Evolutionary conservation across 257 asterid genomes (phyloP).

Genomic region (Fraxinus quadrangulata): DNA sequence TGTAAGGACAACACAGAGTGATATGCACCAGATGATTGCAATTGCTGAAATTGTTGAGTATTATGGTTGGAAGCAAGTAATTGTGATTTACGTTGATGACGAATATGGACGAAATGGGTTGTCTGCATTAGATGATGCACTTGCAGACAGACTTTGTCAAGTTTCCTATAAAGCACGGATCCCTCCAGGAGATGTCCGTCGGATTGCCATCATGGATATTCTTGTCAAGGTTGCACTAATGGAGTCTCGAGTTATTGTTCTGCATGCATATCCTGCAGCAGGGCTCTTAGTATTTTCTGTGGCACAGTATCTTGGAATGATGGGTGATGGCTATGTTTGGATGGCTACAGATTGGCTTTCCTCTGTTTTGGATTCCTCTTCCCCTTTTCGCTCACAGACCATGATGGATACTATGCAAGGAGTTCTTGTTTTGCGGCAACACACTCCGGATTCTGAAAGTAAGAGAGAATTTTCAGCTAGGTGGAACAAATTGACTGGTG

Average conservation of each 20-base stretch:
- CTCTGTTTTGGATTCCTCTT: slow-evolving; percentile 44
- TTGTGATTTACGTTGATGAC: slow-evolving; percentile 44
- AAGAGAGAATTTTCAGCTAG: slow-evolving; percentile 54
- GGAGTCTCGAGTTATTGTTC: slow-evolving; percentile 51
- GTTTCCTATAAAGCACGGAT: slow-evolving; percentile 48
- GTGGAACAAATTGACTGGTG: slow-evolving; percentile 60
- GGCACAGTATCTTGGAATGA: slow-evolving; percentile 53
- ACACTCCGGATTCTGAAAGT: slow-evolving; percentile 43
- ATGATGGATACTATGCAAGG: slow-evolving; percentile 47
- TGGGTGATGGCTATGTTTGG: slow-evolving; percentile 56
- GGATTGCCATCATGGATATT: slow-evolving; percentile 43
- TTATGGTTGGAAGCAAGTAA: slow-evolving; percentile 49
- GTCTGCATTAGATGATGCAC: slow-evolving; percentile 49
- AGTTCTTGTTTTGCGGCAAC: slow-evolving; percentile 45
- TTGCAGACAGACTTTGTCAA: slow-evolving; percentile 40
- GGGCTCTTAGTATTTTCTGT: slow-evolving; percentile 48
- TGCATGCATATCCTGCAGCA: slow-evolving; percentile 38
- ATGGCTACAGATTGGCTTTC: slow-evolving; percentile 59
- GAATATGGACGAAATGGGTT: slow-evolving; percentile 53
- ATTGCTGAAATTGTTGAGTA: slow-evolving; percentile 41
- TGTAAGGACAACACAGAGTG: slow-evolving; percentile 49
- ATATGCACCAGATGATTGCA: slow-evolving; percentile 53
- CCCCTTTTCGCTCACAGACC: slow-evolving; percentile 30
- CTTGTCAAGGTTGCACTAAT: slow-evolving; percentile 42
- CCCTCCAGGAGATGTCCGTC: slow-evolving; percentile 32